Base-by-base conservation (phyloP, 2,329 filamentous ascomycete species). In the Cladosporium sp. region DNA sequence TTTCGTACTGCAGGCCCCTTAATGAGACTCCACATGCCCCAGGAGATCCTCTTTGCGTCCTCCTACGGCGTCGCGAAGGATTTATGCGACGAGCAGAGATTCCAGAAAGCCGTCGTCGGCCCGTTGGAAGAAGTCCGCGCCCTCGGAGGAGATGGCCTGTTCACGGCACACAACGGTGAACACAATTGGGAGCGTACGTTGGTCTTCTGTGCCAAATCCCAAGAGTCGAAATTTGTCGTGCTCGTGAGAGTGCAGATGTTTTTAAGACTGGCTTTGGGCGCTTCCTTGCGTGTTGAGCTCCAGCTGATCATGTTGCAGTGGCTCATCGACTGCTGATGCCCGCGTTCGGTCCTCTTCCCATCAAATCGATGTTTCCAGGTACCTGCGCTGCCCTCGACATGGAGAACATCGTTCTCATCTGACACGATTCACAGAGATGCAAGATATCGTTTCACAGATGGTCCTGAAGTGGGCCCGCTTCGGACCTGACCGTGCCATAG, bases 401-500 rank as follows among this genome's bases (percentile, higher is more conserved):
- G 14, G 18, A 28, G 82, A 85, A 63, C 6, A 10, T 26, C 12
- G 49, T 5, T 30, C 12, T 24, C 12, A 34, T 30, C 52, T 55
- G 28, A 55, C 8, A 18, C n/a, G 26, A 2, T 4, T 30, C 28
- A 55, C 52, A 58, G 87, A 88, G 71, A 89, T 89, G 87, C 82
- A 88, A 81, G 58, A 64, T 4, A 12, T 68, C 11, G 28, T 67
- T 14, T 65, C 82, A 0, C 89, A 92, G 73, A 77, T 91, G 59
- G 83, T 85, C 12, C 81, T 90, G 78, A 91, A 91, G 75, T 88
- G 88, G 84, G 88, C 88, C n/a, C 83, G 89, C 47, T 14, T 69
- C 62, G 90, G 89, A 0, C 78, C 86, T 1, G 76, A 81, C 2
- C 74, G 81, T 47, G 80, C 84, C 11, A 88, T 92, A 67, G 78